Evolutionary conservation across 1,139 yeast genomes (phyloP).

Genomic region (Hemisphaericaspora xylofermentans): DNA sequence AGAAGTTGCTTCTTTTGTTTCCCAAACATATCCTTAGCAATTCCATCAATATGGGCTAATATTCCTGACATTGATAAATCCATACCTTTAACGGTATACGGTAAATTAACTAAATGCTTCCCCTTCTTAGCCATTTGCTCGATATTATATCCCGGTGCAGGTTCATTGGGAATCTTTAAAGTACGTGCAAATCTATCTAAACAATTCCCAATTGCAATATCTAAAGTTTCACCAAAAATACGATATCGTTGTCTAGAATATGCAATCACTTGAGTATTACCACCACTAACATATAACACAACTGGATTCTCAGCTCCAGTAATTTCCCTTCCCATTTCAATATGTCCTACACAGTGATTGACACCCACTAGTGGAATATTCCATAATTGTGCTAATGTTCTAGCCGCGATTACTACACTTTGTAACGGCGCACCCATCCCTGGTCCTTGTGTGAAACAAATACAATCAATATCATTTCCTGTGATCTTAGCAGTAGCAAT

Average conservation of each 20-base stretch:
- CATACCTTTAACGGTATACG: conserved; percentile 98
- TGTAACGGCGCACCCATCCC: conserved; percentile 99
- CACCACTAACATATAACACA: conserved; percentile 94
- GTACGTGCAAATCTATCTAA: conserved; percentile 94
- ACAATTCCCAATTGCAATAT: conserved; percentile 96
- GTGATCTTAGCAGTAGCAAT: conserved; percentile 60
- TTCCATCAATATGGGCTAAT: conserved; percentile 74
- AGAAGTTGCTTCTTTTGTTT: conserved; percentile 50
- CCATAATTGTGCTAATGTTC: conserved; percentile 83
- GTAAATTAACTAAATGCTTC: conserved; percentile 68
- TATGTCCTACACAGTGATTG: conserved; percentile 96
- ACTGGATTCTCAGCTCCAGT: conserved; percentile 96
- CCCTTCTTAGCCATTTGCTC: conserved; percentile 89
- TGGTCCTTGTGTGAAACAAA: conserved; percentile 96
- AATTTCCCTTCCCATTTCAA: conserved; percentile 98
- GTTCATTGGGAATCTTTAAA: conserved; percentile 82
- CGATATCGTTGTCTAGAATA: conserved; percentile 90
- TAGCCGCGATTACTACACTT: conserved; percentile 88
- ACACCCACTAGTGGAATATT: conserved; percentile 86
- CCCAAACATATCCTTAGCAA: conserved; percentile 69
- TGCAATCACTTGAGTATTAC: conserved; percentile 97
- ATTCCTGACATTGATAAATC: conserved; percentile 97
- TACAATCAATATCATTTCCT: conserved; percentile 71
- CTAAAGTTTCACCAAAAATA: conserved; percentile 95
- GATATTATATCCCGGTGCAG: conserved; percentile 96